phyloP scores from a whole-genome alignment of 23 red algal species.

The Gracilaria gracilis region DNA sequence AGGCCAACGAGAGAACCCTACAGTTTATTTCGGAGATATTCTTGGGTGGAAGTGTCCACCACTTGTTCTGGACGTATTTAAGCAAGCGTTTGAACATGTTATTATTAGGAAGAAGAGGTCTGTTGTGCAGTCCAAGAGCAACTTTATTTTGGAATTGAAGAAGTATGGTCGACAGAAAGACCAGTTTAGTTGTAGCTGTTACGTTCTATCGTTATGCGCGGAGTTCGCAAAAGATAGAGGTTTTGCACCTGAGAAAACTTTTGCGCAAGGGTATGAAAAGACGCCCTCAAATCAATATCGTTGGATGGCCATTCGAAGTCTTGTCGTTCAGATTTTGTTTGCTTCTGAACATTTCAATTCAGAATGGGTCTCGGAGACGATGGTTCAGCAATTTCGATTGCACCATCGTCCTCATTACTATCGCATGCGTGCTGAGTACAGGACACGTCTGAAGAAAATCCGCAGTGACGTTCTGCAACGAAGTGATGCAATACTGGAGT shows the following conservation, averaged over 20 bases:
- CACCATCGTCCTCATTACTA: background rate
- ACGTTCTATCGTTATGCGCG: background rate
- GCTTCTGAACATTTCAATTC: background rate
- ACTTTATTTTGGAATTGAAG: background rate
- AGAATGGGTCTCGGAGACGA: background rate
- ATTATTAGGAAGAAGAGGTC: background rate
- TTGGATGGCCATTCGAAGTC: conserved; percentile 7
- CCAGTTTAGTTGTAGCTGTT: background rate
- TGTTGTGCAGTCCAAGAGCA: background rate
- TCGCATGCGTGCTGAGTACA: background rate
- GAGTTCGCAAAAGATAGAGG: background rate
- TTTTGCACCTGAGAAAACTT: background rate
- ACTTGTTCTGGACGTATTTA: background rate
- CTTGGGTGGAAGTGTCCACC: background rate
- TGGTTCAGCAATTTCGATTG: background rate
- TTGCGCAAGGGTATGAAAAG: background rate
- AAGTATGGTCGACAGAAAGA: background rate
- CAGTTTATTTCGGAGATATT: background rate
- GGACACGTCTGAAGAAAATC: no score
- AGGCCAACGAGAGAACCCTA: no score
- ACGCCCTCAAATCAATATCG: no score
- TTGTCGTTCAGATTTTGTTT: background rate
- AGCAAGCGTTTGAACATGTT: background rate
- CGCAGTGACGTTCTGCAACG: no score
- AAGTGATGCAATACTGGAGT: no score